These are phyloP conservation scores for Exophiala aquamarina DNA, from an alignment of 2,329 filamentous ascomycete species.

Conservation along the genomic window DNA sequence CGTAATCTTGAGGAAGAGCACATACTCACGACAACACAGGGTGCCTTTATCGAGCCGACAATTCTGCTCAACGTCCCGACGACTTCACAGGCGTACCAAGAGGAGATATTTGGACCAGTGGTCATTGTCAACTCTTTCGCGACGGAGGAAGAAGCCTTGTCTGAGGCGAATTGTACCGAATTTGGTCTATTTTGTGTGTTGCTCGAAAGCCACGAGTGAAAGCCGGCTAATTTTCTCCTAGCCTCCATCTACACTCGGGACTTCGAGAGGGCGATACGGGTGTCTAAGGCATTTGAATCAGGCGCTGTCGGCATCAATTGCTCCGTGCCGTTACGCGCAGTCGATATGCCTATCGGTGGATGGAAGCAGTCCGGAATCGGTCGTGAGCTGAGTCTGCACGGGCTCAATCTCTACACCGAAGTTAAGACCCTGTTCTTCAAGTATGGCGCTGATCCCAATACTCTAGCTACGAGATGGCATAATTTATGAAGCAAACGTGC, in stretches of 20 bases:
- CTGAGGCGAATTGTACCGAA: conserved; percentile 34
- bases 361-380: conserved; percentile 51
- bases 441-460: conserved; percentile 7
- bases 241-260: conserved; percentile 42
- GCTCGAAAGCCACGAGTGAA: too few species aligned
- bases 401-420: conserved; percentile 39
- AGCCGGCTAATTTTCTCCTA: too few species aligned
- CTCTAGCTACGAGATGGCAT: conserved; percentile 8
- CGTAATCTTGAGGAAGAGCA: too few species aligned
- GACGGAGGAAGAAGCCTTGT: too few species aligned
- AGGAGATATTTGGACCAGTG: too few species aligned
- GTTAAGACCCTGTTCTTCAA: conserved; percentile 40
- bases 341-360: conserved; percentile 43
- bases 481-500: too few species aligned
- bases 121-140: too few species aligned
- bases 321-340: conserved; percentile 41
- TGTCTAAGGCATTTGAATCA: conserved; percentile 40
- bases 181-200: too few species aligned
- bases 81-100: too few species aligned
- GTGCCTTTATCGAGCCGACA: too few species aligned
- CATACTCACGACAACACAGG: too few species aligned
- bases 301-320: conserved; percentile 47
- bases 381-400: conserved; percentile 43
- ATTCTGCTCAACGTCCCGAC: too few species aligned
- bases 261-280: conserved; percentile 38